Evolutionary conservation across 2,329 filamentous ascomycete genomes (phyloP), one percentile per base, ranked within the genome.

Genomic region (Didymella lethalis): DNA sequence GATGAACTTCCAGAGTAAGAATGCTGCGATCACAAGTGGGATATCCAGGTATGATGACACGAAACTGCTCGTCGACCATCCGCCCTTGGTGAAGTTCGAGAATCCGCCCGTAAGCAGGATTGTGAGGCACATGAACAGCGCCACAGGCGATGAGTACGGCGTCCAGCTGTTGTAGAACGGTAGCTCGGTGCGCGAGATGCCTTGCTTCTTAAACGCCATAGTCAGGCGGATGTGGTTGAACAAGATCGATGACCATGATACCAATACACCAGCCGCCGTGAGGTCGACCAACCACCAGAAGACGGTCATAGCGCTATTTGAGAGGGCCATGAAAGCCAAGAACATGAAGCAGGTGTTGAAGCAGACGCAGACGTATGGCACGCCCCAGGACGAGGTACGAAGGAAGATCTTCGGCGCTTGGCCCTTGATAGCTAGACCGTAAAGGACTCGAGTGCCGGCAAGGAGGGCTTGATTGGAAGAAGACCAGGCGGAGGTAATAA

Each of bases 281-380:
- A 91, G 83, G 72, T 89, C 89, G 64, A 86, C 83, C 68, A 91
- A 88, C 86, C 88, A 91, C 53, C 80, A 81, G 72, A 91, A 91
- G 8, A 83, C 73, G 5, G 78, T 76, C 48, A 75, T 74, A 2
- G 78, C 78, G 41, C 69, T 76, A 57, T 70, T 80, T 7, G 76
- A 79, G 10, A 80, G 75, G 49, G 79, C 81, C 54, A 84, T 77
- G 62, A 83, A 84, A 1, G 79, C 78, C 7, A 84, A 74, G 1
- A 75, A 72, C 32, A 78, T 77, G 66, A 82, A 81, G 41, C 77
- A 59, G 6, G 68, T 68, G 49, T 67, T 67, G 56, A 73, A 67
- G 32, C 66, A 51, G 12, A 80, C 76, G 61, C 71, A 74, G 16
- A 68, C 74, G 54, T 75, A 75, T 5, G 75, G 77, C 2, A 79